Evolutionary conservation across 805 yeast genomes (phyloP), one percentile per base, ranked within the genome.

Genomic region (Nakazawaea pomicola): DNA sequence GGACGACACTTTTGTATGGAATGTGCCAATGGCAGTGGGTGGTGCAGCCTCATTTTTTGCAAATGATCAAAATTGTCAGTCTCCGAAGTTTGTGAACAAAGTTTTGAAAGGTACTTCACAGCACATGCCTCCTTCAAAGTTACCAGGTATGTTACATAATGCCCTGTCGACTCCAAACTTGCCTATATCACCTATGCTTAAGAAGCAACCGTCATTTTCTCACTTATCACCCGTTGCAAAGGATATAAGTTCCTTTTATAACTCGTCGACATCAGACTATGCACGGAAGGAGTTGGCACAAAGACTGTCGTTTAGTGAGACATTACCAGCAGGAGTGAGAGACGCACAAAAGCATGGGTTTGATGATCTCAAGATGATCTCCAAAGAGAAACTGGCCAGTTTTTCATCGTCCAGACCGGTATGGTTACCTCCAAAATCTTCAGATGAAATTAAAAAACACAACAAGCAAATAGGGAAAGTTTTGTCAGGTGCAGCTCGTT

Each of bases 391-490:
- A 49, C 54, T 78, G 28, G 68, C 67, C 18, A 57, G 62, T 9
- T 58, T 81, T 28, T 71, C 81, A 38, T 77, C 76, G 33, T 72
- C 87, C 1, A 67, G 90, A 49, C 90, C 90, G 3, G 71, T 78
- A 37, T 78, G 86, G 74, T 56, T 80, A 33, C 90, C 90, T 5
- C 88, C 88, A 5, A 82, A 82, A 54, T 63, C 67, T 29, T 52
- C 61, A 3, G 55, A 53, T 10, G 90, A 82, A 51, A 69, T 69
- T 31, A 55, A 62, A 25, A 66, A 66, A 43, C 90, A 82, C 52
- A 79, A 78, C 49, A 65, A 61, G 36, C 80, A 80, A 52, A 70
- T 80, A 41, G 61, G 68, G 29, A 52, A 53, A 17, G 49, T 65
- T 42, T 56, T 65, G 15, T 60, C 62, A 15, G 46, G 51, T 17